Evolutionary conservation across 805 yeast genomes (phyloP), one percentile per base, ranked within the genome.

Genomic region (Blastobotrys chiropterorum): DNA sequence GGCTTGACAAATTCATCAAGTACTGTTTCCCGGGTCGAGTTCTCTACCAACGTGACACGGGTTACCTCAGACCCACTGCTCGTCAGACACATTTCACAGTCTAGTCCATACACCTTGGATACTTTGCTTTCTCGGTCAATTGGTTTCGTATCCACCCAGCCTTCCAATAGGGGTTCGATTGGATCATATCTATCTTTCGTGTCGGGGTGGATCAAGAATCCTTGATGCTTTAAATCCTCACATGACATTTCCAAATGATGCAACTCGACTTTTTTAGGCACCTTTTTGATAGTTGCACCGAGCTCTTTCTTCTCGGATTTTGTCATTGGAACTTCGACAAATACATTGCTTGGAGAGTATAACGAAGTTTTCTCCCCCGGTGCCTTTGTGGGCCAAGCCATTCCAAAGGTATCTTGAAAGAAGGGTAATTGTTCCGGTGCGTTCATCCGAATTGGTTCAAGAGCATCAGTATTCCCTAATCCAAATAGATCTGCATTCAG

Each of bases 61-160:
- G 98, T 81, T 41, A 92, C 71, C 42, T 76, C 74, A 8, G 45
- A 46, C 0, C 89, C 90, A 1, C 62, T 56, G 0, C 71, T 77
- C 0, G 90, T 68, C 53, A 75, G 69, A 64, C 97, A 89, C 89
- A 92, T 94, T 68, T 92, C 99, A 72, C 99, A 94, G 68, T 92
- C 99, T 16, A 94, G 58, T 0, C 95, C 94, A 69, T 80, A 88
- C 0, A 85, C 79, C 52, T 75, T 38, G 0, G 82, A 83, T 7
- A 73, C 81, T 55, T 80, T 83, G 0, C 76, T 78, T 21, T 22
- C 15, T n/a, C 30, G 3, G 16, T 6, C 38, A 8, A 20, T 16
- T 30, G 17, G 17, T 17, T 3, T 16, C 13, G 22, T 17, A 3
- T 19, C 44, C 3, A 20, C n/a, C 26, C 22, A 41, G 8, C 3